These are phyloP conservation scores for Saccharomycopsis malanga DNA, from an alignment of 805 yeast genomes.

Conservation along the genomic window DNA sequence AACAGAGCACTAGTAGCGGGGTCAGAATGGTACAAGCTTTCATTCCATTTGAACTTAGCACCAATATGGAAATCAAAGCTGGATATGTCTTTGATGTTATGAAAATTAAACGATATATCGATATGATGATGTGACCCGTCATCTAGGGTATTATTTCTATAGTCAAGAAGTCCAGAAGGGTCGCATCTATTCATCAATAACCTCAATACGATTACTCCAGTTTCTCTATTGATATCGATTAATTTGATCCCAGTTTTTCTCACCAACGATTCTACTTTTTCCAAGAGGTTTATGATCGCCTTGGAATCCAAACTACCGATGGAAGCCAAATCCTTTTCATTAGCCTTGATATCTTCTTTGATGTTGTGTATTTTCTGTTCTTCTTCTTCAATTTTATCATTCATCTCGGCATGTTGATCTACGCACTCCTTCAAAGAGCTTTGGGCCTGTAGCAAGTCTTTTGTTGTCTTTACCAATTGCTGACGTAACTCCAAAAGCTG, in stretches of 20 bases:
- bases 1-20: not conserved
- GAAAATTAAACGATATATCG: conserved; percentile 24
- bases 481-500: conserved; percentile 19
- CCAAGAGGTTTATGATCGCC: conserved; percentile 18
- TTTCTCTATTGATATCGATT: conserved; percentile 28
- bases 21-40: conserved; percentile 4
- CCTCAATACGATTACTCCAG: conserved; percentile 31
- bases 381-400: conserved; percentile 14
- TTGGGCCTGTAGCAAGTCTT: conserved; percentile 10
- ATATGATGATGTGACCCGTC: conserved; percentile 19
- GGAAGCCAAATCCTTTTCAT: conserved; percentile 22
- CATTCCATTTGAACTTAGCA: conserved; percentile 13
- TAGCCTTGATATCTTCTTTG: conserved; percentile 20
- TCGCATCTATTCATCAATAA: conserved; percentile 28
- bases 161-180: not conserved
- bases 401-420: conserved; percentile 1
- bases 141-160: not conserved
- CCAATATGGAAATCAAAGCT: conserved; percentile 11
- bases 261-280: conserved; percentile 1
- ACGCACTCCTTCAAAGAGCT: conserved; percentile 5
- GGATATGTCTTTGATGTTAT: not conserved
- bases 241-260: conserved; percentile 28
- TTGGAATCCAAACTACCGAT: conserved; percentile 22
- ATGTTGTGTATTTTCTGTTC: conserved; percentile 16
- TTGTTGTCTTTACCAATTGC: conserved; percentile 17